phyloP scores from a whole-genome alignment of 495 filamentous ascomycete species.

The Lentithecium fluviatile region DNA sequence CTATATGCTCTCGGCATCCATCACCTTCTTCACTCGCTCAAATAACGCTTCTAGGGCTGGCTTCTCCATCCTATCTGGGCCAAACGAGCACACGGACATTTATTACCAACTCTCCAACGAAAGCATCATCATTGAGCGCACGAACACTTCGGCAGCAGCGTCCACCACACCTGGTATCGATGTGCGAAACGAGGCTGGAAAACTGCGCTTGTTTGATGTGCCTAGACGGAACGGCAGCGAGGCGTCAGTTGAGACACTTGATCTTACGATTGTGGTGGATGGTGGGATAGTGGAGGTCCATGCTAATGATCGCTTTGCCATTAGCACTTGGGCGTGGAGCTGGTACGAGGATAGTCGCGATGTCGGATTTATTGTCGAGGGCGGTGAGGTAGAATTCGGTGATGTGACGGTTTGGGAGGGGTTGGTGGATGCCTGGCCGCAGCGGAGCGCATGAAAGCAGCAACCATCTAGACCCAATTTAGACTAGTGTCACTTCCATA shows the following conservation, averaged over 20 bases:
- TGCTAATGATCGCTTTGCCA: background rate
- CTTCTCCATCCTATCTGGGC: background rate
- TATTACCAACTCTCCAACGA: slow-evolving; percentile 5
- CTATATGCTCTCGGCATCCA: too few species aligned
- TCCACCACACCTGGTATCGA: background rate
- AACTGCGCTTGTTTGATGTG: slow-evolving; percentile 2
- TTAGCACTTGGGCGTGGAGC: slow-evolving; percentile 6
- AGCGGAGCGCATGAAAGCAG: too few species aligned
- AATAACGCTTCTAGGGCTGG: background rate
- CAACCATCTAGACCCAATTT: too few species aligned
- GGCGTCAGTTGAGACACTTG: background rate
- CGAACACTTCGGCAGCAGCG: background rate
- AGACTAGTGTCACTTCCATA: too few species aligned
- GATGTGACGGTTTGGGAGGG: slow-evolving; percentile 7
- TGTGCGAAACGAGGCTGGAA: slow-evolving; percentile 1
- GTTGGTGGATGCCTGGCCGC: slow-evolving; percentile 4
- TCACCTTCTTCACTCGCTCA: too few species aligned
- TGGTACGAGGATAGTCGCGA: slow-evolving; percentile 1
- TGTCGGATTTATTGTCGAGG: background rate
- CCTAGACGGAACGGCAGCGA: background rate
- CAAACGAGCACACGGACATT: slow-evolving; percentile 2
- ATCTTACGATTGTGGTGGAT: slow-evolving; percentile 2
- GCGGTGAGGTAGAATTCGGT: background rate
- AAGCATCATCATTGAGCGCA: background rate
- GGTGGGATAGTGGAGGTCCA: background rate